A percentile compares a stretch with the other conserved stretches of the same genome.
These are phyloP conservation scores for Phylloporus sp. DNA, from an alignment of 768 basidiomycete genomes.

Conservation along the genomic window DNA sequence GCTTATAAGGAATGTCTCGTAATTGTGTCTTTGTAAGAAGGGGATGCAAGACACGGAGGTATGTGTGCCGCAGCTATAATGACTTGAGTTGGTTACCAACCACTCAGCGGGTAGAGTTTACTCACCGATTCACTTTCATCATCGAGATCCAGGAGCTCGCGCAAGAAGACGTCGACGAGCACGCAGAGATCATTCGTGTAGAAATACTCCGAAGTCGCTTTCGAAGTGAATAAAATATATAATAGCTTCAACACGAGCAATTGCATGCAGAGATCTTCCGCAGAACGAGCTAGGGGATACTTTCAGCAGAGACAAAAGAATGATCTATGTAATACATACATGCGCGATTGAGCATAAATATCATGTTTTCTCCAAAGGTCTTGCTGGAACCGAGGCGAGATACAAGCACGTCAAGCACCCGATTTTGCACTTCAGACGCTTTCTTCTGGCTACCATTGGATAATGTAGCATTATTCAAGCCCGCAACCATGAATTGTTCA, in stretches of 20 bases:
- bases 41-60: constrained; percentile 93
- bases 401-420: constrained; percentile 80
- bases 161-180: constrained; percentile 95
- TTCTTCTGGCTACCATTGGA: constrained; percentile 24
- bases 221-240: constrained; percentile 91
- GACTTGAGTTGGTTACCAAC: constrained; percentile 2
- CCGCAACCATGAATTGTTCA: constrained; percentile 97
- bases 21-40: constrained; percentile 94
- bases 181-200: constrained; percentile 98
- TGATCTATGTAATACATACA: constrained; percentile 48
- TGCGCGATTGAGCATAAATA: constrained; percentile 97
- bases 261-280: constrained; percentile 94
- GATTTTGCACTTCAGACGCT: constrained; percentile 55
- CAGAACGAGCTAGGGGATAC: constrained; percentile 60
- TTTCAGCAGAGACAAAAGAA: constrained; percentile 5
- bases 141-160: constrained; percentile 87
- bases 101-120: constrained; percentile 11
- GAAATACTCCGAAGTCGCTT: constrained; percentile 91
- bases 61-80: constrained; percentile 85
- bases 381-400: constrained; percentile 81
- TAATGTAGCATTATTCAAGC: constrained; percentile 37
- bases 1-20: constrained; percentile 81
- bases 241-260: constrained; percentile 90
- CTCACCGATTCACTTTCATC: constrained; percentile 91
- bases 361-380: constrained; percentile 97